Base-by-base conservation (phyloP, 768 basidiomycete species). In the Pleurotus citrinopileatus region DNA sequence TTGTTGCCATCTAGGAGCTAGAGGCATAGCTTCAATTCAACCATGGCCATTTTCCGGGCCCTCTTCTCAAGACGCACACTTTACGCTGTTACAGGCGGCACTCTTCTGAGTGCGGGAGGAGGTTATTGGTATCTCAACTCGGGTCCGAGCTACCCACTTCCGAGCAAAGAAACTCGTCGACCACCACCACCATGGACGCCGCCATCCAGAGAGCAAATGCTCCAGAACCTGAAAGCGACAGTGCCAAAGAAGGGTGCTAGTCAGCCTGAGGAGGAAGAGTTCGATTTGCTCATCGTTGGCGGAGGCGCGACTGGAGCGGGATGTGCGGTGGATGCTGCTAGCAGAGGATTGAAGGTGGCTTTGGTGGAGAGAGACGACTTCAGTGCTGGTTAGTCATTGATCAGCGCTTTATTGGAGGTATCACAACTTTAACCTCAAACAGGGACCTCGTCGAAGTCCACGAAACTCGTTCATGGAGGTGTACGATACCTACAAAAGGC, bases 401-500 rank as follows among this genome's bases (percentile, higher is more conserved):
- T 46, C 7, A 34, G 32, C n/a, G n/a, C 22, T 25, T 23, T 20
- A 17, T 3, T 8, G 6, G 26, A 23, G 20, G 19, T 26, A 9
- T 44, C 6, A 20, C 17, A 40, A 13, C 6, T 20, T n/a, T 15
- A n/a, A 40, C 22, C 10, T 55, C 29, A 9, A 15, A 20, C 62
- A 92, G 93, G 95, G 15, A 97, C 96, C 0, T 96, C 93, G 0
- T 96, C 93, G 4, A 98, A 98, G 66, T 94, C 93, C 6, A 98
- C 97, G 1, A 98, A 99, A 68, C 86, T 99, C 50, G 96, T 99
- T 0, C 97, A 99, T 71, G 96, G 96, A 13, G 96, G 96, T 34
- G 96, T 98, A 2, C 84, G 96, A 1, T 99, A 99, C 69, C 82
- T 99, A 9, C 96, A 99, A 64, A 99, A 98, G 66, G 96, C 96